phyloP scores from a whole-genome alignment of 345 rosid species.

The Pseudoturritis turrita region DNA sequence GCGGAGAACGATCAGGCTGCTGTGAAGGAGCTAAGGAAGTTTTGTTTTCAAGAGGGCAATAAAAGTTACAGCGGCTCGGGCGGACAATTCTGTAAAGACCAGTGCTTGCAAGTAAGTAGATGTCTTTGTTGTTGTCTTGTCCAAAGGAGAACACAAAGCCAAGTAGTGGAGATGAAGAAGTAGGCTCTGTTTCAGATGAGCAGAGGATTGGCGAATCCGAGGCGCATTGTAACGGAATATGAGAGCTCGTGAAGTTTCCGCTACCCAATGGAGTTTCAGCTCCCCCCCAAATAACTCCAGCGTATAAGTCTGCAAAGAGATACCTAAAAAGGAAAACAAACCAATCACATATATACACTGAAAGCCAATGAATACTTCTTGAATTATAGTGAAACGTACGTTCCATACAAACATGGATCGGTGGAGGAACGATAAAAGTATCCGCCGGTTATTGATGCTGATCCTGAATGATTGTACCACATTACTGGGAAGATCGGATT shows the following conservation, averaged over 20 bases:
- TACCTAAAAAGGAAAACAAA: constrained; percentile 33
- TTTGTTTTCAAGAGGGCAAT: constrained; percentile 62
- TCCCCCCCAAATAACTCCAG: constrained; percentile 41
- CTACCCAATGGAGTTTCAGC: constrained; percentile 44
- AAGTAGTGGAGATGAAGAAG: constrained; percentile 45
- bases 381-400: constrained; percentile 11
- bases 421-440: constrained; percentile 44
- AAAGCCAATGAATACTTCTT: neutral
- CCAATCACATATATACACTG: too few species aligned
- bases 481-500: constrained; percentile 44
- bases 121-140: constrained; percentile 70
- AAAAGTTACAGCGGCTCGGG: constrained; percentile 76
- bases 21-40: constrained; percentile 31
- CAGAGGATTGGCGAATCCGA: constrained; percentile 61
- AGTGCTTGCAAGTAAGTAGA: constrained; percentile 49
- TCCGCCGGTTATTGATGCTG: constrained; percentile 53
- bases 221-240: constrained; percentile 59
- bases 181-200: constrained; percentile 33
- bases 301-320: constrained; percentile 45
- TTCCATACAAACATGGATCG: constrained; percentile 54
- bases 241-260: constrained; percentile 59
- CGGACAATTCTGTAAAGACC: constrained; percentile 78
- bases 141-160: constrained; percentile 77
- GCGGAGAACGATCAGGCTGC: constrained; percentile 38
- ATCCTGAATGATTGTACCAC: constrained; percentile 44